Conservation (phyloP, 2,329 filamentous ascomycete genomes). For the Tolypocladium amazonense region DNA sequence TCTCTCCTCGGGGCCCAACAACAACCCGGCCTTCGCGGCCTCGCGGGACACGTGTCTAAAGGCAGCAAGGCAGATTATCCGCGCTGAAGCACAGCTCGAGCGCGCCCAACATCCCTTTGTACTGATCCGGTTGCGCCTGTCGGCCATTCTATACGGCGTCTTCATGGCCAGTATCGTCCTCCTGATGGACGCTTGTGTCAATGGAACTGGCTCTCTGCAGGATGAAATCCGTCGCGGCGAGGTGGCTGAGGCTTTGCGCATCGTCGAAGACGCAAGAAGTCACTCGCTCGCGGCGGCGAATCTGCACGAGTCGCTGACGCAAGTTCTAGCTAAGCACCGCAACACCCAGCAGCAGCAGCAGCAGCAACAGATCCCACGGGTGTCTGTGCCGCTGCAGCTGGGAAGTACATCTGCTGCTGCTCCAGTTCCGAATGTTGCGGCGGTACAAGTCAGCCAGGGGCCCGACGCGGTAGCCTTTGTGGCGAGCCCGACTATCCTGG, state of each 20-base stretch:
- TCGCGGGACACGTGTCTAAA: background rate
- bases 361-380: background rate
- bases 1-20: background rate
- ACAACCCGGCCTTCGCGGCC: background rate
- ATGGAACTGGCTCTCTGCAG: background rate
- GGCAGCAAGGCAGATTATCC: background rate
- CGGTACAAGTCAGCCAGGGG: background rate
- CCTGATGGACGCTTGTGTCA: background rate
- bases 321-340: background rate
- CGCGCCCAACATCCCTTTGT: background rate
- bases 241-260: background rate
- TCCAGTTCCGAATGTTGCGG: background rate
- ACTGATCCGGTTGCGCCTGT: background rate
- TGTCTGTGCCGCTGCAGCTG: background rate
- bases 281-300: background rate
- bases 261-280: background rate
- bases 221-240: background rate
- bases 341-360: background rate
- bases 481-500: background rate
- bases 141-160: background rate
- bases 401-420: background rate
- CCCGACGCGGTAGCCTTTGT: background rate
- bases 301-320: background rate
- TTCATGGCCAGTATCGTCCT: background rate
- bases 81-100: background rate